These are phyloP conservation scores for Marasmius sp. DNA, from an alignment of 1,284 basidiomycete species.

Conservation along the genomic window DNA sequence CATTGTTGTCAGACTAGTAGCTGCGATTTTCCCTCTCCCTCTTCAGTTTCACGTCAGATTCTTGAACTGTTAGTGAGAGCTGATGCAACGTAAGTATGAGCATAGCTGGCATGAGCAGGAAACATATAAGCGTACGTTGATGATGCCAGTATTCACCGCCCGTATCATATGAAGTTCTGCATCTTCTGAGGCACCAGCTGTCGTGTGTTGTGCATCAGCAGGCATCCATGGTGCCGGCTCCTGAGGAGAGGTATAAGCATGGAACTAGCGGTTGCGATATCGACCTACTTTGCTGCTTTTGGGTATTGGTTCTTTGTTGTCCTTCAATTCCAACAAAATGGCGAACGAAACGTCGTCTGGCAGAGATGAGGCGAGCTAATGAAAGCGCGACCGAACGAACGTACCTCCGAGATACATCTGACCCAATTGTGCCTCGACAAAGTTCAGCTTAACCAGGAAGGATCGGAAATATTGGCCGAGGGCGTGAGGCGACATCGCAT, in stretches of 20 bases:
- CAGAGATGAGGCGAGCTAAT: background rate
- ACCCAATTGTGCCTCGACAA: slow-evolving; percentile 78
- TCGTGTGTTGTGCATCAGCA: slow-evolving; percentile 65
- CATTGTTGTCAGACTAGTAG: background rate
- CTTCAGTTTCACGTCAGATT: slow-evolving; percentile 66
- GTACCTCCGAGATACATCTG: slow-evolving; percentile 54
- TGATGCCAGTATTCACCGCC: slow-evolving; percentile 83
- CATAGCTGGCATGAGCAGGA: background rate
- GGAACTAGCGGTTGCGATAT: background rate
- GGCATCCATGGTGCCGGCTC: slow-evolving; percentile 78
- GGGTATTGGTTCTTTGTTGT: slow-evolving; percentile 60
- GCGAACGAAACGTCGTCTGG: slow-evolving; percentile 80
- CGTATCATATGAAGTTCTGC: slow-evolving; percentile 69
- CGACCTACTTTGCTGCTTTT: slow-evolving; percentile 46
- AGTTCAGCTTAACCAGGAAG: slow-evolving; percentile 81
- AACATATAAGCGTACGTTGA: slow-evolving; percentile 60
- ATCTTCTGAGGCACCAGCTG: slow-evolving; percentile 53
- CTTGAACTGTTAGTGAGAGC: slow-evolving; percentile 78
- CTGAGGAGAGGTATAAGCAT: slow-evolving; percentile 22
- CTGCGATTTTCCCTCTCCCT: slow-evolving; percentile 23
- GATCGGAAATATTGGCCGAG: slow-evolving; percentile 81
- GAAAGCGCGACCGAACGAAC: slow-evolving; percentile 9
- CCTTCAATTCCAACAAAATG: slow-evolving; percentile 79
- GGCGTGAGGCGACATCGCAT: slow-evolving; percentile 61
- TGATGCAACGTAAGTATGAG: slow-evolving; percentile 26